Base-by-base conservation (phyloP, 768 basidiomycete genomes). In the Russula foetens region DNA sequence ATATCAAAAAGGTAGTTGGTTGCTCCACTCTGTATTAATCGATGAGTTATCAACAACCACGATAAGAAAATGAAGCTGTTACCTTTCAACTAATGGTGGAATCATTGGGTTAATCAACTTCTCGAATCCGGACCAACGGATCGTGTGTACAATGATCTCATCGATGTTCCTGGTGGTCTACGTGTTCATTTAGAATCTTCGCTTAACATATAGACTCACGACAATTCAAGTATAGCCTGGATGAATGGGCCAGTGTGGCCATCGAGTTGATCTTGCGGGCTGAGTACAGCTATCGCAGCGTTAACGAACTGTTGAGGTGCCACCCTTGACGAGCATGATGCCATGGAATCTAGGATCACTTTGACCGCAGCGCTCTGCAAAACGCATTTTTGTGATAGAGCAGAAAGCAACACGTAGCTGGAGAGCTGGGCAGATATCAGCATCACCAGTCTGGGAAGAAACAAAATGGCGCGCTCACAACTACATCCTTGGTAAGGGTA, bases 351-450 rank as follows among this genome's bases (percentile, higher is more conserved):
- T 9, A 91, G 62, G 21, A 92, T 79, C 2, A 79, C 76, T 58
- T 80, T 81, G 57, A 92, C 61, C 0, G 87, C 89, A 21, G 80
- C 68, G 0, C 81, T 65, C 1, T 82, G 76, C 35, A 95, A 67
- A 14, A 77, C 75, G 53, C 81, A 81, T 72, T 84, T 86, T 63
- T 84, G 83, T 0, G 88, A 83, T 24, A 95, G 76, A 0, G 84
- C 77, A 1, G 85, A 81, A 0, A 94, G 74, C 9, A 94, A 76
- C 59, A 92, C 79, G 67, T 87, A 89, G 65, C 81, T 83, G 47
- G 84, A 87, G 14, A 94, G 78, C 88, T 89, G 60, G 12, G 24
- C 64, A 31, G 48, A 28, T 39, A 59, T 52, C 21, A 57, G 28
- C 1, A 33, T 28, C 41, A 35, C n/a, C 23, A 23, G 45, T 43